Conservation (phyloP, 2,329 filamentous ascomycete genomes). For the Talaromyces sp. region DNA sequence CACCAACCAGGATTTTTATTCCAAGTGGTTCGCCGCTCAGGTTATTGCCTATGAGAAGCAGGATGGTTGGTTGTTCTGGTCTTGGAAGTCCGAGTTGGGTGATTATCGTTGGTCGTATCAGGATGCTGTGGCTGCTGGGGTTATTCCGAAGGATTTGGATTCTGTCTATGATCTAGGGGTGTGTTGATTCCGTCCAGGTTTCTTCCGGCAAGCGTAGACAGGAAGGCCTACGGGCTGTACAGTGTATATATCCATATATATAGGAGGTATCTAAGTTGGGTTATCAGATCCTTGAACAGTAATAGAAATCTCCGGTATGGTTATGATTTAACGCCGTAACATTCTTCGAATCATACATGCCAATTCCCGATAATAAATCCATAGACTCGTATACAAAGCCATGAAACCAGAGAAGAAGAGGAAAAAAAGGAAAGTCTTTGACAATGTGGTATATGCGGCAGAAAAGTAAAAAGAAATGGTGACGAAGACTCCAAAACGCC, state of each 20-base stretch:
- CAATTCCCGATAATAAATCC: slow-evolving; percentile 13
- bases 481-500: slow-evolving; percentile 5
- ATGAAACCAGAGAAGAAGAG: slow-evolving; percentile 2
- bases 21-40: slow-evolving; percentile 54
- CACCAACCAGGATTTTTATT: slow-evolving; percentile 49
- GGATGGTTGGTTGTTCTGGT: slow-evolving; percentile 56
- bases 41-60: slow-evolving; percentile 51
- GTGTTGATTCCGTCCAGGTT: not conserved
- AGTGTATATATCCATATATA: not conserved
- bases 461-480: not conserved
- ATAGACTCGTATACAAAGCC: slow-evolving; percentile 17
- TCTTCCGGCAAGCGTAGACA: no score
- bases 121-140: slow-evolving; percentile 37
- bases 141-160: slow-evolving; percentile 34
- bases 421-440: not conserved
- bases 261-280: not conserved
- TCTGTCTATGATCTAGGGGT: slow-evolving; percentile 16
- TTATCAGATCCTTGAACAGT: not conserved
- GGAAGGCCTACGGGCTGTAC: no score
- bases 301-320: not conserved
- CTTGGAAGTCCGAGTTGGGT: slow-evolving; percentile 51
- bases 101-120: slow-evolving; percentile 29
- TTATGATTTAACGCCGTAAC: not conserved
- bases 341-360: slow-evolving; percentile 3
- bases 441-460: slow-evolving; percentile 14